A percentile compares a stretch with the other conserved stretches of the same genome.
These are phyloP conservation scores for Solanum dulcamara DNA, from an alignment of 257 asterid species.

Conservation along the genomic window DNA sequence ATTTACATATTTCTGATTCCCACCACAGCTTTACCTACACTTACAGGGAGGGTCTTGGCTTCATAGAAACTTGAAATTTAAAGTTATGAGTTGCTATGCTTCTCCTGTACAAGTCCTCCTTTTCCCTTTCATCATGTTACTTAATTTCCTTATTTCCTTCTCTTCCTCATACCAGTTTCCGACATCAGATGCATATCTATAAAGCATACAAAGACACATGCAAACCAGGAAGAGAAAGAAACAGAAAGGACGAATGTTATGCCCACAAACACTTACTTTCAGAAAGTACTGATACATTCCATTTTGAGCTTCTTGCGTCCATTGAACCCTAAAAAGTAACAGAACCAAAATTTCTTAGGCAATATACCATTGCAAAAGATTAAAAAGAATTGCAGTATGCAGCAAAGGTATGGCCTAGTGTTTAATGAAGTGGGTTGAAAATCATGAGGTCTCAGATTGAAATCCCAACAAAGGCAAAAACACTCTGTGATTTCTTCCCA, in stretches of 20 bases:
- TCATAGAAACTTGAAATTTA: neutral
- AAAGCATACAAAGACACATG: neutral
- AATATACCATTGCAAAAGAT: neutral
- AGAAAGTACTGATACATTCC: constrained; percentile 82
- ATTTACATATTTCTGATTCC: neutral
- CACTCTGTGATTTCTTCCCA: too few species aligned
- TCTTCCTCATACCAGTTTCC: neutral
- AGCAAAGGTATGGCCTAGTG: too few species aligned
- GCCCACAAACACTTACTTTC: constrained; percentile 41
- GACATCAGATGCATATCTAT: neutral
- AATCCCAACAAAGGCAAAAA: too few species aligned
- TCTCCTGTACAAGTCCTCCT: neutral
- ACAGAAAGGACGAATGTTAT: neutral
- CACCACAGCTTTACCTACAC: neutral
- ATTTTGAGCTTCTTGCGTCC: constrained; percentile 53
- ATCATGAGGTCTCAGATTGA: too few species aligned
- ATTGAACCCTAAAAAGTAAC: constrained; percentile 39
- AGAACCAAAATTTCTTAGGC: neutral
- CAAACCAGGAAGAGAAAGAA: neutral
- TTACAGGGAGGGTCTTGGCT: neutral
- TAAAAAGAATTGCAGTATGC: neutral
- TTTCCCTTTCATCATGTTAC: neutral
- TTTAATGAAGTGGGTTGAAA: too few species aligned
- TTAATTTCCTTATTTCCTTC: neutral
- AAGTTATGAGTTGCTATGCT: neutral